Conservation (phyloP, 1,284 basidiomycete genomes). For the Marasmius oreades region DNA sequence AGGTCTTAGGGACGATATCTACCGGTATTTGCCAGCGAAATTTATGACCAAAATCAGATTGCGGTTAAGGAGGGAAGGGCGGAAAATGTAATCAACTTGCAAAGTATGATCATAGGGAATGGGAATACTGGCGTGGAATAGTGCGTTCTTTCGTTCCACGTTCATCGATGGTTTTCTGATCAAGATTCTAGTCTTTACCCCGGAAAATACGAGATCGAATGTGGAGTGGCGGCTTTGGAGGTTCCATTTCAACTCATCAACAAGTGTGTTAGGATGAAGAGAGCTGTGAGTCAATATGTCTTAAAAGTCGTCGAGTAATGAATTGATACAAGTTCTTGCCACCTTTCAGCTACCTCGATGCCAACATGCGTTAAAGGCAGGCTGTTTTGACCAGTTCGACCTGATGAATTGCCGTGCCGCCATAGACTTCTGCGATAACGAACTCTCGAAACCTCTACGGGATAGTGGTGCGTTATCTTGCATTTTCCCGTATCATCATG, state of each 20-base stretch:
- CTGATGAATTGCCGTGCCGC: conserved; percentile 59
- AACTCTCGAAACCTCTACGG: conserved; percentile 52
- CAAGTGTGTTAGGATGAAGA: conserved; percentile 59
- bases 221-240: conserved; percentile 50
- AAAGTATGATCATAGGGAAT: conserved; percentile 61
- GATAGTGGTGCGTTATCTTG: conserved; percentile 40
- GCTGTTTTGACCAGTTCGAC: conserved; percentile 57
- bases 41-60: conserved; percentile 69
- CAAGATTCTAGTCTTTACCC: conserved; percentile 43
- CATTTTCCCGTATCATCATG: background rate
- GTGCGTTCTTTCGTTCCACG: conserved; percentile 26
- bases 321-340: no score
- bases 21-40: conserved; percentile 77
- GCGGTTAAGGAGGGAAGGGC: conserved; percentile 51
- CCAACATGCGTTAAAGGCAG: conserved; percentile 39
- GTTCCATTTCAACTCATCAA: conserved; percentile 55
- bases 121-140: conserved; percentile 62
- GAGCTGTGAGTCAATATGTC: conserved; percentile 41
- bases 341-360: conserved; percentile 51
- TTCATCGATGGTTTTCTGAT: conserved; percentile 3
- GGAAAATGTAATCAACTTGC: conserved; percentile 55
- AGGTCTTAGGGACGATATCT: conserved; percentile 67
- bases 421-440: conserved; percentile 55
- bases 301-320: no score
- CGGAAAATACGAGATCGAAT: conserved; percentile 65